Evolutionary conservation across 2,329 filamentous ascomycete genomes (phyloP).

Genomic region (Aspergillus ruber): DNA sequence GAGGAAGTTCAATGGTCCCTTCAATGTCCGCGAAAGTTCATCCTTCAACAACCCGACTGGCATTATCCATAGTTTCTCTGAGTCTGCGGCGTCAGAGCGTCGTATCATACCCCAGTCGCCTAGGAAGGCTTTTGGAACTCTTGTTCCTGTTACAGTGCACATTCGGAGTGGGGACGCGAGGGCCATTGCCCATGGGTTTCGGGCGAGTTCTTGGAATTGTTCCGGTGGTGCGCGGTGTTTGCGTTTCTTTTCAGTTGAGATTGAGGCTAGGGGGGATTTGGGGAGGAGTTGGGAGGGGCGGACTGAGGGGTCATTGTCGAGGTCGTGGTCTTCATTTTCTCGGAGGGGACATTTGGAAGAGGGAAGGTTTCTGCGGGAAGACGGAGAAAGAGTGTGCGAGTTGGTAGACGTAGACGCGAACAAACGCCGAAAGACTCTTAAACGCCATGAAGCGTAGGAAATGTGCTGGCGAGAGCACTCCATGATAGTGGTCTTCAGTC

Average conservation of each 20-base stretch:
- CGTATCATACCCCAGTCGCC: constrained; percentile 31
- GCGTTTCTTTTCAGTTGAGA: constrained; percentile 14
- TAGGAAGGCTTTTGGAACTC: constrained; percentile 30
- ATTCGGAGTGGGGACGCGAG: constrained; percentile 32
- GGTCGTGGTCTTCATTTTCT: background rate
- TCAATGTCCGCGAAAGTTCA: constrained; percentile 13
- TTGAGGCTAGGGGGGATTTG: constrained; percentile 29
- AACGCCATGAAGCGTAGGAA: constrained; percentile 28
- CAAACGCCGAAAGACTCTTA: constrained; percentile 20
- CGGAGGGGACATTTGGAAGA: constrained; percentile 1
- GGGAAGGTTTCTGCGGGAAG: too few relatives aligned
- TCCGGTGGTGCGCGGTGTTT: constrained; percentile 19
- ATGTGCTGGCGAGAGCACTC: constrained; percentile 17
- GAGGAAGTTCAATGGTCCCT: constrained; percentile 7
- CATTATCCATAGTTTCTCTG: constrained; percentile 24
- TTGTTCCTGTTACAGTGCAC: constrained; percentile 25
- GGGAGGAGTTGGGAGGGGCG: constrained; percentile 28
- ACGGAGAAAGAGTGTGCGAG: constrained; percentile 8
- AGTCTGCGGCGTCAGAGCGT: constrained; percentile 16
- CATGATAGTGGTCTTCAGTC: constrained; percentile 13
- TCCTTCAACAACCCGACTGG: constrained; percentile 28
- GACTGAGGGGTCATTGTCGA: constrained; percentile 5
- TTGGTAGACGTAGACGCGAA: constrained; percentile 7
- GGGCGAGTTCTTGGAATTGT: constrained; percentile 23
- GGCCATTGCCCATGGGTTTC: constrained; percentile 37